phyloP scores from a whole-genome alignment of 192 early-diverging fungal genomes.

The Backusella luteola region DNA sequence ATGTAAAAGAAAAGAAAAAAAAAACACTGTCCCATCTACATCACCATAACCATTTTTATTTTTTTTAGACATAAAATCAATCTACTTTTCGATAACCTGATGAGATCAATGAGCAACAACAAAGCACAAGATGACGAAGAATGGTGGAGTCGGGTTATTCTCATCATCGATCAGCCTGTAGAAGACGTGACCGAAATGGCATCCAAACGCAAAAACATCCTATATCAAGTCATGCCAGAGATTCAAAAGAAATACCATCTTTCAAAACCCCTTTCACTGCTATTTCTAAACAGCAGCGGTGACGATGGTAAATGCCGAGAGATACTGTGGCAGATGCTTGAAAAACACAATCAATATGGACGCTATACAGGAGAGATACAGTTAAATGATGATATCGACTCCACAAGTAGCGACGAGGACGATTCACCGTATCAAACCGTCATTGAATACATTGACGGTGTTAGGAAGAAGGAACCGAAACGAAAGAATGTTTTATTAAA shows the following conservation, averaged over 20 bases:
- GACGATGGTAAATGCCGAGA: neutral
- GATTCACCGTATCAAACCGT: neutral
- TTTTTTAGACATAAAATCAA: neutral
- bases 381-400: neutral
- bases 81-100: neutral
- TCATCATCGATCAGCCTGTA: neutral
- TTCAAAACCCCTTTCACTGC: neutral
- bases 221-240: neutral
- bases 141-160: constrained; percentile 1
- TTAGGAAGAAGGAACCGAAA: neutral
- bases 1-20: neutral
- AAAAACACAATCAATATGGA: neutral
- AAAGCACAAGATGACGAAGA: neutral
- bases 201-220: neutral
- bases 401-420: neutral
- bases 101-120: neutral
- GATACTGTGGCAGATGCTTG: constrained; percentile 11
- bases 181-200: neutral
- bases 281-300: neutral
- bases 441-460: neutral
- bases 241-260: constrained; percentile 4
- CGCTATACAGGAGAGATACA: neutral
- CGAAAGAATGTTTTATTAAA: neutral
- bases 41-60: neutral
- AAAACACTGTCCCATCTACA: neutral